Percentiles rank a stretch among this genome's conserved stretches.
Evolutionary conservation across 257 asterid species (phyloP).

Genomic region (Fraxinus cuspidata): DNA sequence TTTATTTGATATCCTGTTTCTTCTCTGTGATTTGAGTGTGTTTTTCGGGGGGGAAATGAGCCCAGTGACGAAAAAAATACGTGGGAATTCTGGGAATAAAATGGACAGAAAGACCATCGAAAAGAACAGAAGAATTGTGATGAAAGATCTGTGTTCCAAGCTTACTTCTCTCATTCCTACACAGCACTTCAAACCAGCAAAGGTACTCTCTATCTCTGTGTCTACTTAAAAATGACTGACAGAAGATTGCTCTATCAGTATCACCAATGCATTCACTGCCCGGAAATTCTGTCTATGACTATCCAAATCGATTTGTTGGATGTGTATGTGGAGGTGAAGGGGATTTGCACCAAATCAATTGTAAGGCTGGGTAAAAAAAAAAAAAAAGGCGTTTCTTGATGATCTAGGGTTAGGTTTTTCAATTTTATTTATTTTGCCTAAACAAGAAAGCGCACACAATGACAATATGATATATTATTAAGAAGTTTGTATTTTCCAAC

Average conservation of each 20-base stretch:
- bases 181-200: conserved; percentile 25
- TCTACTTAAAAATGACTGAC: no score
- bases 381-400: neutral
- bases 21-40: neutral
- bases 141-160: conserved; percentile 31
- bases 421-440: no score
- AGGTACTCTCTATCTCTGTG: conserved; percentile 25
- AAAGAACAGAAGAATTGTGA: conserved; percentile 30
- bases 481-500: no score
- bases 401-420: neutral
- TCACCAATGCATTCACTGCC: no score
- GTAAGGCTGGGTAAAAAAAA: no score
- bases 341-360: neutral
- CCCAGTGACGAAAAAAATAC: neutral
- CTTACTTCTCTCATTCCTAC: conserved; percentile 40
- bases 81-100: conserved; percentile 16
- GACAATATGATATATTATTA: no score
- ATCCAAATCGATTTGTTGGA: no score
- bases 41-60: neutral
- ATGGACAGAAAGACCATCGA: conserved; percentile 29
- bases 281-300: no score
- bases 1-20: neutral
- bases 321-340: neutral
- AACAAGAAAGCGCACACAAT: no score
- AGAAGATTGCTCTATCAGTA: no score